Conservation (phyloP, 2,329 filamentous ascomycete species). For the Thyridium curvatum region DNA sequence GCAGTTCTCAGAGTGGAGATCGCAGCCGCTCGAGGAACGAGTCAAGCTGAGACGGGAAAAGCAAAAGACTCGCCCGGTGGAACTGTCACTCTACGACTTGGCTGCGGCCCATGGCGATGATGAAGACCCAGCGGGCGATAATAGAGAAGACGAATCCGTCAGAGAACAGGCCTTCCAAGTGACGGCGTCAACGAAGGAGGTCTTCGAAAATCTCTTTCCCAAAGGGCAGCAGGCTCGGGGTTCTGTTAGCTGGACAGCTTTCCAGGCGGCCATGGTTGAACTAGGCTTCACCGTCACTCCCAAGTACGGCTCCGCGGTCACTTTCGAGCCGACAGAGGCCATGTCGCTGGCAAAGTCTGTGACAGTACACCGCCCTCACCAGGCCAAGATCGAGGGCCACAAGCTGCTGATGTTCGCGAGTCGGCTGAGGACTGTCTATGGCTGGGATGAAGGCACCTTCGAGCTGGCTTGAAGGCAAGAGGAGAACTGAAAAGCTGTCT, state of each 20-base stretch:
- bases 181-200: conserved; percentile 24
- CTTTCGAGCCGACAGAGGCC: conserved; percentile 23
- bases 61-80: conserved; percentile 33
- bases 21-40: conserved; percentile 12
- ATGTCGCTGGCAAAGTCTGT: conserved; percentile 19
- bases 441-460: conserved; percentile 27
- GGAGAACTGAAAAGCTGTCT: no score
- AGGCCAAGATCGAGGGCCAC: conserved; percentile 26
- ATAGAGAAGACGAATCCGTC: background rate
- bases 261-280: conserved; percentile 33
- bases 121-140: no score
- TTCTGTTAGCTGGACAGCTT: conserved; percentile 26
- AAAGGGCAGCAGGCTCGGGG: conserved; percentile 13
- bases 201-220: conserved; percentile 29
- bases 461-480: no score
- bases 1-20: conserved; percentile 8
- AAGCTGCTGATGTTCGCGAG: conserved; percentile 17
- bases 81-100: conserved; percentile 27
- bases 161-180: conserved; percentile 22
- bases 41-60: conserved; percentile 30
- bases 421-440: conserved; percentile 26
- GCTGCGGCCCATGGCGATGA: background rate
- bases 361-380: conserved; percentile 29
- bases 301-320: conserved; percentile 34
- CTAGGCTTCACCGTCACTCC: conserved; percentile 32